phyloP scores from a whole-genome alignment of 495 filamentous ascomycete genomes.

The Trichoderma virens region DNA sequence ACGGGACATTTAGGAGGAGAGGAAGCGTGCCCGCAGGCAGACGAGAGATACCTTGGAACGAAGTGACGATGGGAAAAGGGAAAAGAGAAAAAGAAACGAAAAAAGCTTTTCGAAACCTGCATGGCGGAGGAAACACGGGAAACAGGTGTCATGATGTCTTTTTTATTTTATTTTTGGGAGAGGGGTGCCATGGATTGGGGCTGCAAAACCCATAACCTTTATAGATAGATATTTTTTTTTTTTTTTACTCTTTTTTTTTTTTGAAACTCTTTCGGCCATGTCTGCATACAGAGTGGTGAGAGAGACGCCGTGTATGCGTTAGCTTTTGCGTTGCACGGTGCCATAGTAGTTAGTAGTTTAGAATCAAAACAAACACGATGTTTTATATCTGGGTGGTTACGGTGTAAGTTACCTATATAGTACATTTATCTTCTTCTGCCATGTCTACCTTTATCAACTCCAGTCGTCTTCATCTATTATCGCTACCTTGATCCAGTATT shows the following conservation, averaged over 20 bases:
- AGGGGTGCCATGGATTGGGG: neutral
- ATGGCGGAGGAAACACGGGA: slow-evolving; percentile 11
- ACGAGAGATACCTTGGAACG: slow-evolving; percentile 3
- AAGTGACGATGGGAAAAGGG: neutral
- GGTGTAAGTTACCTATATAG: neutral
- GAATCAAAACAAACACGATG: neutral
- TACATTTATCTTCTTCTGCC: too few species aligned
- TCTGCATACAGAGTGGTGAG: neutral
- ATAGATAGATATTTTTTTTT: slow-evolving; percentile 6
- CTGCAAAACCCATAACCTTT: neutral
- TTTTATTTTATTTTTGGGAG: neutral
- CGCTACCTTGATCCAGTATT: too few species aligned
- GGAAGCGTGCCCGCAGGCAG: neutral
- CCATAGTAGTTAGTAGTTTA: slow-evolving; percentile 6
- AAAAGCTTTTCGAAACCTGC: neutral
- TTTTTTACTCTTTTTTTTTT: neutral
- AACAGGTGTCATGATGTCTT: neutral
- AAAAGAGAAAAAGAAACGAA: neutral
- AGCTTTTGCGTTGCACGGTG: neutral
- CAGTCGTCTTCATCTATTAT: too few species aligned
- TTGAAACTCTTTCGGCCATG: neutral
- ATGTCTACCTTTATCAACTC: too few species aligned
- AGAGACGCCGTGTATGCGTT: neutral
- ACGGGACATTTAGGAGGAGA: too few species aligned
- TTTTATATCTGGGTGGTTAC: neutral